phyloP scores from a whole-genome alignment of 305 asterid species.

The Stenogyne calaminthoides region DNA sequence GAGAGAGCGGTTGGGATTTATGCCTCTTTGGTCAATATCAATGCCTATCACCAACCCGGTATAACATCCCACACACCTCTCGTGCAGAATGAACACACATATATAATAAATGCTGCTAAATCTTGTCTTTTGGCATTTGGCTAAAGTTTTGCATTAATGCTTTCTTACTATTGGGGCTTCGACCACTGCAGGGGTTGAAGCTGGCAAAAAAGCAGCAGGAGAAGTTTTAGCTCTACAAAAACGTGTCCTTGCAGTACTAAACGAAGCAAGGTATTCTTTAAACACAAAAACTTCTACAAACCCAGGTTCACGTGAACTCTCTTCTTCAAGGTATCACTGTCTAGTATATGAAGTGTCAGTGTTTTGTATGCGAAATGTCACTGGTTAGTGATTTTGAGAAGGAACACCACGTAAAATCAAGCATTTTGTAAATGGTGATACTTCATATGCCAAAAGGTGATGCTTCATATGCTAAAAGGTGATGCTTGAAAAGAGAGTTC shows the following conservation, averaged over 20 bases:
- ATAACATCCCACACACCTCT: conserved; percentile 29
- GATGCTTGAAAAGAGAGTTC: too few relatives aligned
- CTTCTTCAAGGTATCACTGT: too few relatives aligned
- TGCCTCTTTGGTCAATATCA: conserved; percentile 89
- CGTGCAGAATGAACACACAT: too few relatives aligned
- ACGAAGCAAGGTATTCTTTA: conserved; percentile 81
- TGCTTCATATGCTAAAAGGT: too few relatives aligned
- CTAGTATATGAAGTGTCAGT: too few relatives aligned
- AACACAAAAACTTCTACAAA: too few relatives aligned
- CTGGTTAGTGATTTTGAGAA: too few relatives aligned
- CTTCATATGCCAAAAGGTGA: too few relatives aligned
- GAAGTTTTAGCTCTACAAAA: conserved; percentile 98
- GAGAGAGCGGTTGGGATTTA: conserved; percentile 99
- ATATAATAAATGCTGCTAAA: not conserved
- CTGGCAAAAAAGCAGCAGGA: conserved; percentile 99
- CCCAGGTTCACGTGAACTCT: too few relatives aligned
- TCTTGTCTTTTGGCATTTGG: not conserved
- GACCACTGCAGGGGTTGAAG: conserved; percentile 85
- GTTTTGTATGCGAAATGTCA: too few relatives aligned
- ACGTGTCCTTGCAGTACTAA: conserved; percentile 94
- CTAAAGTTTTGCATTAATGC: not conserved
- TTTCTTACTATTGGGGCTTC: conserved; percentile 7
- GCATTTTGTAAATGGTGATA: too few relatives aligned
- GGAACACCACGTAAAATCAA: too few relatives aligned
- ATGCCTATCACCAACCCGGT: conserved; percentile 99